A percentile compares a stretch with the other conserved stretches of the same genome.
Evolutionary conservation across 805 yeast species (phyloP).

Genomic region (Kodamaea restingae): DNA sequence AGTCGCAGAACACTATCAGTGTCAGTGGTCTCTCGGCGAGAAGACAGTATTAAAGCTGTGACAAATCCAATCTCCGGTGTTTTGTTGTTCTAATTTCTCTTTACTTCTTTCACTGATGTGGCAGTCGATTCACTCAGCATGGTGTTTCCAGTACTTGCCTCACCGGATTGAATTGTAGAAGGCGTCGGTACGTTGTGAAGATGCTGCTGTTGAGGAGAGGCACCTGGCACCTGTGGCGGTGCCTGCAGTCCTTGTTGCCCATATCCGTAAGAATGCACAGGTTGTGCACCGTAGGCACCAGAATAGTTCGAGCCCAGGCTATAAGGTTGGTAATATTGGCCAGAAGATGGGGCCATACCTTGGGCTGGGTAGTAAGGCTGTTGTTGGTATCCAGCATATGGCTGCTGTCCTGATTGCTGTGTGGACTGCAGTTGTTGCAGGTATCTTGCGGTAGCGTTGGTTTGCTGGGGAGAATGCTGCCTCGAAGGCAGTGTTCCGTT

Average conservation of each 20-base stretch:
- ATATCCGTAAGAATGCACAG: slow-evolving; percentile 13
- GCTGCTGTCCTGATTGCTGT: slow-evolving; percentile 11
- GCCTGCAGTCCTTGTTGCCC: slow-evolving; percentile 3
- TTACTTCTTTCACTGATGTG: slow-evolving; percentile 1
- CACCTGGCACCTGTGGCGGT: slow-evolving; percentile 4
- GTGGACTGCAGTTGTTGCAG: neutral
- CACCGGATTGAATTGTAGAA: neutral
- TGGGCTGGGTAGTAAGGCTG: slow-evolving; percentile 8
- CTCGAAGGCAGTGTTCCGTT: slow-evolving; percentile 4
- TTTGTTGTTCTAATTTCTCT: neutral
- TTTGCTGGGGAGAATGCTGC: slow-evolving; percentile 10
- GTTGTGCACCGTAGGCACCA: slow-evolving; percentile 13
- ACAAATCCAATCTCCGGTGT: neutral
- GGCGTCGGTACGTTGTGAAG: slow-evolving; percentile 4
- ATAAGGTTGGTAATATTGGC: slow-evolving; percentile 7
- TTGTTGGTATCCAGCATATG: slow-evolving; percentile 5
- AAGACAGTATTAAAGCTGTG: neutral
- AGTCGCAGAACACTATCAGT: too few relatives aligned
- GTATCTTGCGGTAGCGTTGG: neutral
- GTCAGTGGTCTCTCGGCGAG: neutral
- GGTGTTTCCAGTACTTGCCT: slow-evolving; percentile 7
- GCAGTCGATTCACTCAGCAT: slow-evolving; percentile 2
- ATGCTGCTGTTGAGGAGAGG: slow-evolving; percentile 11
- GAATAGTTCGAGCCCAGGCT: slow-evolving; percentile 7
- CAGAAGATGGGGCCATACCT: slow-evolving; percentile 6